A percentile compares a stretch with the other conserved stretches of the same genome.
Evolutionary conservation across 129 eudicot species (phyloP).

Genomic region (Ambrosia artemisiifolia): DNA sequence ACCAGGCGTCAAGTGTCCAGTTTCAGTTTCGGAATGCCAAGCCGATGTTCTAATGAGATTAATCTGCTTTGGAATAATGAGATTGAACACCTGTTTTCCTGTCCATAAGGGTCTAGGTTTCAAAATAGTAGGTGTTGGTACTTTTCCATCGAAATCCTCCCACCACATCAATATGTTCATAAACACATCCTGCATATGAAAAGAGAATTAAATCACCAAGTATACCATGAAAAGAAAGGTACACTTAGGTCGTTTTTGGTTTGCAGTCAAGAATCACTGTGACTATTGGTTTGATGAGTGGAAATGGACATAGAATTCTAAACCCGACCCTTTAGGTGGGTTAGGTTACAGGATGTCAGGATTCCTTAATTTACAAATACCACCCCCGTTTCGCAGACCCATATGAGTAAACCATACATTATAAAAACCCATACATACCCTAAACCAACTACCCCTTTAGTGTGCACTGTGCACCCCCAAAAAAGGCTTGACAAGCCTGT

Average conservation of each 20-base stretch:
- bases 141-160: slow-evolving; percentile 99
- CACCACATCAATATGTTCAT: slow-evolving; percentile 99
- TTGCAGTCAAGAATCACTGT: neutral
- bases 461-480: neutral
- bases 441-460: neutral
- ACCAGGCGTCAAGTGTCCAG: slow-evolving; percentile 81
- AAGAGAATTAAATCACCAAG: neutral
- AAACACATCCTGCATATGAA: slow-evolving; percentile 69
- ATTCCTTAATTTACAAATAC: neutral
- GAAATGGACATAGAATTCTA: too few relatives aligned
- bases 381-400: neutral
- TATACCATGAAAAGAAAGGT: neutral
- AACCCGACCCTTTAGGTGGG: neutral
- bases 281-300: too few relatives aligned
- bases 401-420: neutral
- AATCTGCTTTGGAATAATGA: slow-evolving; percentile 92
- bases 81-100: slow-evolving; percentile 93
- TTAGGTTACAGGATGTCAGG: neutral
- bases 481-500: neutral
- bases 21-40: slow-evolving; percentile 85
- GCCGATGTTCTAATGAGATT: slow-evolving; percentile 81
- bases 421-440: neutral
- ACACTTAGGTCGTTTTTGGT: neutral
- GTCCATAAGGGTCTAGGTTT: slow-evolving; percentile 99
- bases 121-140: slow-evolving; percentile 88